Percentiles rank a stretch among this genome's conserved stretches.
Conservation (phyloP, 192 early-diverging fungal species). For the Thoreauomyces humboldtii region DNA sequence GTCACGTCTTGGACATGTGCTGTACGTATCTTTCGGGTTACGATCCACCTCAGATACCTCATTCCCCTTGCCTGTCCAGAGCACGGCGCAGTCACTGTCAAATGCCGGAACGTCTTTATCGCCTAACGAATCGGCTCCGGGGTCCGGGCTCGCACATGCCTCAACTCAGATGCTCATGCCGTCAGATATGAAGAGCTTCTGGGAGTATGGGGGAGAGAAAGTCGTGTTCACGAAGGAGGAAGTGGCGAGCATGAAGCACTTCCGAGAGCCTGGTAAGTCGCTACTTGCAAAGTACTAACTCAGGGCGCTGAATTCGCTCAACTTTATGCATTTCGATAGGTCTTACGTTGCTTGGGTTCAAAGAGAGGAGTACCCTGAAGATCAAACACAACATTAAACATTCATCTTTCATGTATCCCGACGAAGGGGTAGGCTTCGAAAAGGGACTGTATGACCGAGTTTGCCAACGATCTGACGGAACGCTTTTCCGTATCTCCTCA, state of each 20-base stretch:
- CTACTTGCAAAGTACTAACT: too few relatives aligned
- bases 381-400: slow-evolving; percentile 64
- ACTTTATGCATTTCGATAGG: slow-evolving; percentile 45
- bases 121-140: too few relatives aligned
- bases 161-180: slow-evolving; percentile 47
- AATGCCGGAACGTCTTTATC: too few relatives aligned
- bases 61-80: too few relatives aligned
- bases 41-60: too few relatives aligned
- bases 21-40: slow-evolving; percentile 45
- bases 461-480: too few relatives aligned
- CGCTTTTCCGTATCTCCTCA: too few relatives aligned
- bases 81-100: too few relatives aligned
- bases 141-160: slow-evolving; percentile 40
- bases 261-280: slow-evolving; percentile 59
- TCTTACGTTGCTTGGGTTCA: slow-evolving; percentile 71
- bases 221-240: slow-evolving; percentile 76
- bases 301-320: too few relatives aligned
- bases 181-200: slow-evolving; percentile 67
- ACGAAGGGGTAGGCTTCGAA: slow-evolving; percentile 61
- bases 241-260: slow-evolving; percentile 52
- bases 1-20: slow-evolving; percentile 62
- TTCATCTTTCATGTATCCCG: slow-evolving; percentile 70
- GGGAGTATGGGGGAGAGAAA: slow-evolving; percentile 65
- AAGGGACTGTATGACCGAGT: not conserved
- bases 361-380: slow-evolving; percentile 43